Conservation (phyloP, 257 asterid genomes). For the Ballota nigra region DNA sequence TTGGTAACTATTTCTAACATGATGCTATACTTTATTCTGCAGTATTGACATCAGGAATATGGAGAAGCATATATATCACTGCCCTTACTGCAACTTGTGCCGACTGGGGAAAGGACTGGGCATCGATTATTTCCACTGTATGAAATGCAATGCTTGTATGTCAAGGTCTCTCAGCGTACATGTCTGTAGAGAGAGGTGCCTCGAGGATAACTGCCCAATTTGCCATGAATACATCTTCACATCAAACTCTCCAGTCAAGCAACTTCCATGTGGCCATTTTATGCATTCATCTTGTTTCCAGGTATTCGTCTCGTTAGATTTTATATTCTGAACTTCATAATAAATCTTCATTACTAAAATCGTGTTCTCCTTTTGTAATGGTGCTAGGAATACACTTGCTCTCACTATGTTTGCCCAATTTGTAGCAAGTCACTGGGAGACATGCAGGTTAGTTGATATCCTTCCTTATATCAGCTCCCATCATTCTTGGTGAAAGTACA, state of each 20-base stretch:
- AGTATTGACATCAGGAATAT: constrained; percentile 36
- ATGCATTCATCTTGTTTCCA: constrained; percentile 92
- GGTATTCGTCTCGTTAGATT: constrained; percentile 37
- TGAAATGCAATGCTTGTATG: constrained; percentile 97
- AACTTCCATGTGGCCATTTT: constrained; percentile 83
- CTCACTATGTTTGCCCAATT: constrained; percentile 81
- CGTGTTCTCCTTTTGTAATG: constrained; percentile 19
- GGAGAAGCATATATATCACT: constrained; percentile 82
- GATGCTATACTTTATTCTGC: neutral
- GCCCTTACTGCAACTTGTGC: constrained; percentile 95
- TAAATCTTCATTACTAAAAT: neutral
- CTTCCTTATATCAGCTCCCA: constrained; percentile 13
- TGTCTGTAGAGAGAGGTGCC: constrained; percentile 76
- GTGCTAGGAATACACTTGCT: constrained; percentile 69
- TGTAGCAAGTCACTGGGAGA: constrained; percentile 96
- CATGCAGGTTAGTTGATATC: constrained; percentile 63
- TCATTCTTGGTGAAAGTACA: neutral
- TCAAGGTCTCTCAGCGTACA: constrained; percentile 59
- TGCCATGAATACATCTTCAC: constrained; percentile 83
- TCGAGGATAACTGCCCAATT: constrained; percentile 87
- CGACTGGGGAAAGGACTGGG: constrained; percentile 88
- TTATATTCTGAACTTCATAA: constrained; percentile 1
- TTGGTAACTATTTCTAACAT: neutral
- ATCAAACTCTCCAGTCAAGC: constrained; percentile 72
- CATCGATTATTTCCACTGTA: constrained; percentile 77